Percentiles rank a stretch among this genome's conserved stretches.
These are phyloP conservation scores for Leucoagaricus sp. DNA, from an alignment of 1,284 basidiomycete genomes.

Conservation along the genomic window DNA sequence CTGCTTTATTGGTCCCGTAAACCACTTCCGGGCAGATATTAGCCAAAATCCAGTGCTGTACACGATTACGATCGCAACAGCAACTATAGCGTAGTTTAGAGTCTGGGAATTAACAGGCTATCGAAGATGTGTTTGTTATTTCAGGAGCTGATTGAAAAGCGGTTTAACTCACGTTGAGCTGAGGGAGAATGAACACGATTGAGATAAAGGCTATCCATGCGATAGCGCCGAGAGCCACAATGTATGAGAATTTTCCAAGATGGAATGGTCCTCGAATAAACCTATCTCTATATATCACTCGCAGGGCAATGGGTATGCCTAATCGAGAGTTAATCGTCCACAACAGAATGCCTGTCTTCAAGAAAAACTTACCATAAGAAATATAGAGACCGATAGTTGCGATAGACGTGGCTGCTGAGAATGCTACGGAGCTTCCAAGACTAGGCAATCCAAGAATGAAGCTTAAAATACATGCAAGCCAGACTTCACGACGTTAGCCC, in stretches of 20 bases:
- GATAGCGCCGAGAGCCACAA: constrained; percentile 53
- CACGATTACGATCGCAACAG: constrained; percentile 66
- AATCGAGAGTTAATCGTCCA: too few species aligned
- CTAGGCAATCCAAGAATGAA: constrained; percentile 74
- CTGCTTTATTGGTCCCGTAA: constrained; percentile 65
- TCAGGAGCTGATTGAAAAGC: not conserved
- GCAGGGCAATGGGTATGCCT: constrained; percentile 70
- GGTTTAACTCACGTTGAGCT: constrained; percentile 56
- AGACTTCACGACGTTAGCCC: constrained; percentile 48
- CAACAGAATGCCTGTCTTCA: constrained; percentile 1
- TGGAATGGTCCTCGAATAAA: constrained; percentile 76
- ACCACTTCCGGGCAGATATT: constrained; percentile 69
- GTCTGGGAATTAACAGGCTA: constrained; percentile 69
- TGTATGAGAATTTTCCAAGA: constrained; percentile 60
- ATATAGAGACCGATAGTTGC: constrained; percentile 80
- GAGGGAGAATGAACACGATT: constrained; percentile 67
- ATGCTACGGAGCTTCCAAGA: constrained; percentile 70
- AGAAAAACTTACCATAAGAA: constrained; percentile 53
- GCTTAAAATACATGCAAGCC: constrained; percentile 77
- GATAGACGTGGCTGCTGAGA: constrained; percentile 74
- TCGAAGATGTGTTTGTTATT: not conserved
- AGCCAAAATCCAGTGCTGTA: constrained; percentile 70
- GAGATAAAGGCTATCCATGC: constrained; percentile 65
- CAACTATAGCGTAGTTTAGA: constrained; percentile 73
- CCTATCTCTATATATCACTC: constrained; percentile 56